A percentile compares a stretch with the other conserved stretches of the same genome.
Conservation (phyloP, 805 yeast genomes). For the Zygosaccharomyces pseudorouxii region DNA sequence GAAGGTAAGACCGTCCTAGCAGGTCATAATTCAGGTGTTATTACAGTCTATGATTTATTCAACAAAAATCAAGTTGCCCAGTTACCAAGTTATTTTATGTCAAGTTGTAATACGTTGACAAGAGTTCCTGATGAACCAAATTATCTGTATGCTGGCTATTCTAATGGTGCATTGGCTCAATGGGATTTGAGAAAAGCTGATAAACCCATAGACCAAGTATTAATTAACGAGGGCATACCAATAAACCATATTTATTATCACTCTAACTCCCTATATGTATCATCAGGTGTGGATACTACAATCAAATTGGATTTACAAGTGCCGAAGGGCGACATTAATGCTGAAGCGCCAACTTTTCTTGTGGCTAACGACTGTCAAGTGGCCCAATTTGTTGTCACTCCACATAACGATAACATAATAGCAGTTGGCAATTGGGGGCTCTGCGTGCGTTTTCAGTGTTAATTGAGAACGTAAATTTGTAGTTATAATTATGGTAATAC, state of each 20-base stretch:
- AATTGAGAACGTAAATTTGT: neutral
- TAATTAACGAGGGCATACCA: constrained; percentile 19
- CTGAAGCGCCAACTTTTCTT: constrained; percentile 16
- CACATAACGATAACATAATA: constrained; percentile 9
- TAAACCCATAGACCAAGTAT: constrained; percentile 12
- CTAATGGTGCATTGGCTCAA: constrained; percentile 33
- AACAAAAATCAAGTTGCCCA: constrained; percentile 24
- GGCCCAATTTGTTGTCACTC: constrained; percentile 12
- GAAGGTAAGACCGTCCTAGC: constrained; percentile 41
- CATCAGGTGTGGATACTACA: constrained; percentile 38
- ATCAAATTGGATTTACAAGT: constrained; percentile 9
- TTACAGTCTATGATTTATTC: constrained; percentile 40
- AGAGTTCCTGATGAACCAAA: constrained; percentile 1
- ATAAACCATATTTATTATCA: constrained; percentile 22
- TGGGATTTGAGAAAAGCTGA: constrained; percentile 39
- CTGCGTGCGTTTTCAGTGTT: constrained; percentile 12
- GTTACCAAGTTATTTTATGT: constrained; percentile 27
- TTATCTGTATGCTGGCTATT: constrained; percentile 35
- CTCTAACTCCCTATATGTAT: constrained; percentile 13
- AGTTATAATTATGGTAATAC: neutral
- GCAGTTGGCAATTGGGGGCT: constrained; percentile 24
- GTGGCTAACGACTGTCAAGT: constrained; percentile 21
- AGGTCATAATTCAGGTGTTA: constrained; percentile 40
- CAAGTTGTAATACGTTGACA: constrained; percentile 23
- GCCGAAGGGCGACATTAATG: neutral